A percentile compares a stretch with the other conserved stretches of the same genome.
phyloP scores from a whole-genome alignment of 768 basidiomycete genomes.

The Gloeopeniophorella convolvens region DNA sequence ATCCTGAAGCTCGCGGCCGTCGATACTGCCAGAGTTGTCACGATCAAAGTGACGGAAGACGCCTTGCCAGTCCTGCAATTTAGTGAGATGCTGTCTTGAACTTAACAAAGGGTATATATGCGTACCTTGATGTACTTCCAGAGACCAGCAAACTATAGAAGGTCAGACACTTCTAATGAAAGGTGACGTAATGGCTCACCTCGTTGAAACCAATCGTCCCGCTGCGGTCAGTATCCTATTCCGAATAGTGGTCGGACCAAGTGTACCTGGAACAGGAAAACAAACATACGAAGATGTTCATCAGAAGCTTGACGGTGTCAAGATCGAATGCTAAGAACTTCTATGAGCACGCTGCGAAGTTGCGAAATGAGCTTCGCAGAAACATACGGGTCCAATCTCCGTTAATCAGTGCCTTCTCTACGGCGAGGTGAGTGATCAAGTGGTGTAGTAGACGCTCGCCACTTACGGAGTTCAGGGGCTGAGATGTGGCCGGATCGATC shows the following conservation, averaged over 20 bases:
- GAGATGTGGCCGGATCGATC: conserved; percentile 65
- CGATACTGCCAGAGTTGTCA: conserved; percentile 79
- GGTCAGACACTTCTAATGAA: conserved; percentile 12
- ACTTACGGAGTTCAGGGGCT: conserved; percentile 61
- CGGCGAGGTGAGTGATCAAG: neutral
- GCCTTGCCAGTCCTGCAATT: conserved; percentile 67
- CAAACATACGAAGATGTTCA: conserved; percentile 67
- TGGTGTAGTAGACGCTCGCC: conserved; percentile 25
- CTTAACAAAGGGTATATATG: neutral
- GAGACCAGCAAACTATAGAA: conserved; percentile 54
- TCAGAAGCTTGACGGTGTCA: conserved; percentile 80
- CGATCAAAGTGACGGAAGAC: conserved; percentile 79
- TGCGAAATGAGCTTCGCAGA: neutral
- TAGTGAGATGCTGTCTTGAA: neutral
- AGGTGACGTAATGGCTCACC: conserved; percentile 31
- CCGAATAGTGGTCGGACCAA: neutral
- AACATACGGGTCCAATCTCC: conserved; percentile 75
- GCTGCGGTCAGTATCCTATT: conserved; percentile 60
- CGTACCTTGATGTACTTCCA: conserved; percentile 75
- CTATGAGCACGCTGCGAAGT: neutral
- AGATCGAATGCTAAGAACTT: conserved; percentile 61
- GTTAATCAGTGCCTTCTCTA: conserved; percentile 44
- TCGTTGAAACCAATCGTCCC: conserved; percentile 80
- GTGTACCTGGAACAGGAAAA: neutral
- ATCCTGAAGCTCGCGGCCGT: conserved; percentile 55